phyloP scores from a whole-genome alignment of 306 rosid species.

The Prunus mume region DNA sequence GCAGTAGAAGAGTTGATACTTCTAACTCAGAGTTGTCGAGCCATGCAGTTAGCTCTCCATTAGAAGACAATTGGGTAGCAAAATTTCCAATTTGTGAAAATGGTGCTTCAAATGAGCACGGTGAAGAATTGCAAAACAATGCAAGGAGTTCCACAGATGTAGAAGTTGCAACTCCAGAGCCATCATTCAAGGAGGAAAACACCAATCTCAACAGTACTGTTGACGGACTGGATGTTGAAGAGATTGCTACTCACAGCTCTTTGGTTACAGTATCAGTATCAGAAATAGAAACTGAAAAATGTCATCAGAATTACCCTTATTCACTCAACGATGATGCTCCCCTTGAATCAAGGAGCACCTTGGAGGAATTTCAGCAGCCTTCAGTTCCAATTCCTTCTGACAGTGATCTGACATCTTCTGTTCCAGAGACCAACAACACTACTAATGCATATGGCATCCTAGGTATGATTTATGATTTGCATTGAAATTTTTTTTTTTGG shows the following conservation, averaged over 20 bases:
- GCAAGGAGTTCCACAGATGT: conserved; percentile 32
- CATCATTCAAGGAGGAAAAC: conserved; percentile 43
- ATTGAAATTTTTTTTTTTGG: neutral
- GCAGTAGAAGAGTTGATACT: conserved; percentile 37
- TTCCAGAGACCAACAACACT: conserved; percentile 39
- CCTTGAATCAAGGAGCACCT: conserved; percentile 32
- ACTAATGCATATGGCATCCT: conserved; percentile 37
- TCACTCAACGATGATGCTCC: conserved; percentile 38
- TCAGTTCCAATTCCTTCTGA: conserved; percentile 32
- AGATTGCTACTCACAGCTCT: conserved; percentile 32
- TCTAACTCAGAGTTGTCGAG: conserved; percentile 37
- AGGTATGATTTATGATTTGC: conserved; percentile 47
- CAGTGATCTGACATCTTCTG: conserved; percentile 40
- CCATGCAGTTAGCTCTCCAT: conserved; percentile 26
- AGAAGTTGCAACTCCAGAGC: conserved; percentile 37
- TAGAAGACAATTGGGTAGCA: conserved; percentile 33
- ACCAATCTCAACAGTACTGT: conserved; percentile 19
- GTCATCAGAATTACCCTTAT: conserved; percentile 24
- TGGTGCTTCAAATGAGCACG: conserved; percentile 30
- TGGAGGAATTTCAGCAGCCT: conserved; percentile 44
- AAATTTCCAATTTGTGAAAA: conserved; percentile 27
- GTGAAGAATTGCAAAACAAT: conserved; percentile 35
- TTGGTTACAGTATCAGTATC: conserved; percentile 35
- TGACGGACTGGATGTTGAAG: conserved; percentile 37
- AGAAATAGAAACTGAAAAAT: conserved; percentile 43